Conservation (phyloP, 2,329 filamentous ascomycete species). For the Didymella pomorum region DNA sequence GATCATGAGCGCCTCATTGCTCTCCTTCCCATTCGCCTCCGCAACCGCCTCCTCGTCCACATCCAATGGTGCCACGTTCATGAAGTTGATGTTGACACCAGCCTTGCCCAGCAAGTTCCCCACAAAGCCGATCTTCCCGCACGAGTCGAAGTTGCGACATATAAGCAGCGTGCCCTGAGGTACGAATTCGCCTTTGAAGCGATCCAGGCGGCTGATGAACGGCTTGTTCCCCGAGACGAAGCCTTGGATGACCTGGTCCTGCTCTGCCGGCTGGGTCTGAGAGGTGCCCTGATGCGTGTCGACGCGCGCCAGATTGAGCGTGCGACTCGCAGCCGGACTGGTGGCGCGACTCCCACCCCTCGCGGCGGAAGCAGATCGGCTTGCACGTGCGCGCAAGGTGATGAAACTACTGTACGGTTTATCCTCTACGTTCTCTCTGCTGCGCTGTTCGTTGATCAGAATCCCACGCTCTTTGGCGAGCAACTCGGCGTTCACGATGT, state of each 20-base stretch:
- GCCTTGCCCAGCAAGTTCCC: constrained; percentile 73
- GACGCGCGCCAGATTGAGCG: background rate
- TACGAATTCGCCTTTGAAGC: constrained; percentile 76
- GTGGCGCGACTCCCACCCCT: constrained; percentile 33
- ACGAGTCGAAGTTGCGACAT: constrained; percentile 80
- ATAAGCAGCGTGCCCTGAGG: constrained; percentile 79
- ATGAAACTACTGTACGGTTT: constrained; percentile 74
- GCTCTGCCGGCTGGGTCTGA: constrained; percentile 1
- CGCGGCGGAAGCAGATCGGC: constrained; percentile 47
- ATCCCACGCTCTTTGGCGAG: constrained; percentile 81
- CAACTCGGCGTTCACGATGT: constrained; percentile 82
- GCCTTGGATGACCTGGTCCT: constrained; percentile 67
- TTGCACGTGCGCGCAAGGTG: constrained; percentile 67
- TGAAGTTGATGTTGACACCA: constrained; percentile 80
- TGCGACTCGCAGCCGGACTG: constrained; percentile 38
- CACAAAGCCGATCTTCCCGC: constrained; percentile 83
- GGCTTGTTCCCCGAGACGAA: constrained; percentile 70
- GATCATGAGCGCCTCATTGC: constrained; percentile 82
- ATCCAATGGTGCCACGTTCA: constrained; percentile 73
- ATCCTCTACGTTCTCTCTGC: constrained; percentile 66
- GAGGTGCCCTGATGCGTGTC: constrained; percentile 11
- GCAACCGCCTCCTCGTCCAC: constrained; percentile 42
- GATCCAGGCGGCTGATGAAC: constrained; percentile 76
- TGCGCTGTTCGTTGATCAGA: constrained; percentile 76
- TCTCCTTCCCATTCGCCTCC: constrained; percentile 30